These are phyloP conservation scores for Stagonosporopsis tanaceti DNA, from an alignment of 2,329 filamentous ascomycete species.

Conservation along the genomic window DNA sequence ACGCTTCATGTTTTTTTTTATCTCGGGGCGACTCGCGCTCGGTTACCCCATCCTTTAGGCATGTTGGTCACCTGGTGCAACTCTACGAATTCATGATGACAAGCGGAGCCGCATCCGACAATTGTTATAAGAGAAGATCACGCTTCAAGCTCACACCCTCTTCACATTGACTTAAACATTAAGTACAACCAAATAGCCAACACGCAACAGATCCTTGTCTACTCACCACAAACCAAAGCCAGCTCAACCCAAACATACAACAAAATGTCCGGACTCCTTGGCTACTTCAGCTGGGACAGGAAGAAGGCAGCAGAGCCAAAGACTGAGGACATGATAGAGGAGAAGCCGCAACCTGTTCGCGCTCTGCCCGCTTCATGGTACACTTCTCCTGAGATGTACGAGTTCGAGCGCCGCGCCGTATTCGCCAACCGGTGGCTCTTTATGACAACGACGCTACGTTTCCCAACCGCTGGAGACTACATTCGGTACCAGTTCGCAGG, in stretches of 20 bases:
- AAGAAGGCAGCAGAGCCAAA: conserved; percentile 8
- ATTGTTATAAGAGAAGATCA: background rate
- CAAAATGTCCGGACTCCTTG: conserved; percentile 16
- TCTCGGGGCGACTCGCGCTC: conserved; percentile 2
- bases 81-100: background rate
- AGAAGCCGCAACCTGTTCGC: conserved; percentile 31
- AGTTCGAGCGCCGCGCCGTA: conserved; percentile 57
- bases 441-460: conserved; percentile 43
- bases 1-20: background rate
- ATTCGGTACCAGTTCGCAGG: conserved; percentile 34
- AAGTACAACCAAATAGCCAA: too few relatives aligned
- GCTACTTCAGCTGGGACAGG: conserved; percentile 19
- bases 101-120: background rate
- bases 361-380: conserved; percentile 57
- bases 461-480: conserved; percentile 30
- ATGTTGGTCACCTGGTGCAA: background rate
- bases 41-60: background rate
- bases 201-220: background rate
- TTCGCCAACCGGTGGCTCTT: conserved; percentile 53
- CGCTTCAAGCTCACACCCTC: too few relatives aligned
- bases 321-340: conserved; percentile 3
- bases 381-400: conserved; percentile 53
- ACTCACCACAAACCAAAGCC: too few relatives aligned
- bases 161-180: background rate
- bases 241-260: background rate